These are phyloP conservation scores for Aspergillus sp. DNA, from an alignment of 2,329 filamentous ascomycete genomes.

Conservation along the genomic window DNA sequence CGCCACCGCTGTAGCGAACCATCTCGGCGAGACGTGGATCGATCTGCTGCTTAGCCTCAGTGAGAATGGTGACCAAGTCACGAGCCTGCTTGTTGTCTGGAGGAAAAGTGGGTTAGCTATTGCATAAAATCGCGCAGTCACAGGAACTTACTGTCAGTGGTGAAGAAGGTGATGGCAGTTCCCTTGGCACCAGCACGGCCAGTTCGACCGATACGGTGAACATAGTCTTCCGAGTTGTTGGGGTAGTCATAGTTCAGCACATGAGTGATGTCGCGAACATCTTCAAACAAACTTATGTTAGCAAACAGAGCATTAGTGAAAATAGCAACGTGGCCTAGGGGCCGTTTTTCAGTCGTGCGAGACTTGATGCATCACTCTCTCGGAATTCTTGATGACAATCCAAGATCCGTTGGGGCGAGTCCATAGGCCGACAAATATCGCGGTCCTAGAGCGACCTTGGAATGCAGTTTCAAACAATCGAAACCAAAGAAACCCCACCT, in stretches of 20 bases:
- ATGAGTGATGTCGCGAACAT: constrained; percentile 99
- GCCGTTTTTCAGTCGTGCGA: constrained; percentile 57
- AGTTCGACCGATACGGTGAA: constrained; percentile 65
- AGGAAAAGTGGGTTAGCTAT: constrained; percentile 12
- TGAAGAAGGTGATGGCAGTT: constrained; percentile 97
- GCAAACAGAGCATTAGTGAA: constrained; percentile 55
- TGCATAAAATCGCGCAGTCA: background rate
- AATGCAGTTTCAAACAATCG: constrained; percentile 69
- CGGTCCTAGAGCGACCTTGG: constrained; percentile 65
- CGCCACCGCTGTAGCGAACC: constrained; percentile 84
- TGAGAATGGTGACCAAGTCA: constrained; percentile 88
- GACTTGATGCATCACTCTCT: constrained; percentile 57
- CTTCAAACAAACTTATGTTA: constrained; percentile 76
- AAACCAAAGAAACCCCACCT: constrained; percentile 61
- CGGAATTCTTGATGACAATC: constrained; percentile 38
- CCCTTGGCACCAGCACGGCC: constrained; percentile 77
- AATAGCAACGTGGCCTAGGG: constrained; percentile 39
- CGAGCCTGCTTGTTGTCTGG: constrained; percentile 89
- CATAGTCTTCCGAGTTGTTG: constrained; percentile 76
- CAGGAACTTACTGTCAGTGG: constrained; percentile 88
- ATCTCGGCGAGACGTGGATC: constrained; percentile 95
- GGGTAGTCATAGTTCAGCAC: constrained; percentile 99
- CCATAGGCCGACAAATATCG: constrained; percentile 55
- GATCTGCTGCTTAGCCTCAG: constrained; percentile 96
- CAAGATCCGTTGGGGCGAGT: constrained; percentile 41